phyloP scores from a whole-genome alignment of 2,329 filamentous ascomycete species.

The Aspergillus udagawae region DNA sequence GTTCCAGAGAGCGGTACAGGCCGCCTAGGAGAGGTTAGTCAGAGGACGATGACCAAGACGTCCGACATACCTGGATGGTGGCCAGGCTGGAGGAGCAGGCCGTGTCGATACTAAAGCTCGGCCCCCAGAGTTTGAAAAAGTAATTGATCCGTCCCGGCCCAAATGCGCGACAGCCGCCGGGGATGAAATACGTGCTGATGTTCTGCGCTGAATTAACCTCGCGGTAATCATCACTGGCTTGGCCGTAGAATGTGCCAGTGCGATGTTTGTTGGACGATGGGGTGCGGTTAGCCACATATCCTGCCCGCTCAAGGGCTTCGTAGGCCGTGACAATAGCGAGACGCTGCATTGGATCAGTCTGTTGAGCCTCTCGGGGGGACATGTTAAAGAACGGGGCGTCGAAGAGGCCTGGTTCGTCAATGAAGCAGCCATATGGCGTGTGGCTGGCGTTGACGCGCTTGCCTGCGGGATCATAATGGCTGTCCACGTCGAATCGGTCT shows the following conservation, averaged over 20 bases:
- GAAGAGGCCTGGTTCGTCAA: slow-evolving; percentile 34
- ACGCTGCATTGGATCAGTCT: slow-evolving; percentile 1
- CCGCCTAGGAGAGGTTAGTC: slow-evolving; percentile 31
- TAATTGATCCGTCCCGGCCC: slow-evolving; percentile 66
- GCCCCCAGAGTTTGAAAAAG: slow-evolving; percentile 70
- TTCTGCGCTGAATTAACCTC: slow-evolving; percentile 68
- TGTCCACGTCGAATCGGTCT: slow-evolving; percentile 31
- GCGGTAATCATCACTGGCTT: slow-evolving; percentile 64
- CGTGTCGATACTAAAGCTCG: slow-evolving; percentile 67
- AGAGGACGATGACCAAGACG: no score
- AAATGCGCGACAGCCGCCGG: slow-evolving; percentile 59
- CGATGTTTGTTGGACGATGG: slow-evolving; percentile 59
- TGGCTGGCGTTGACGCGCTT: slow-evolving; percentile 28
- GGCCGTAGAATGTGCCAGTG: slow-evolving; percentile 69
- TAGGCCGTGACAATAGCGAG: slow-evolving; percentile 53
- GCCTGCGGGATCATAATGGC: slow-evolving; percentile 32
- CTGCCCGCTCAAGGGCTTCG: slow-evolving; percentile 65
- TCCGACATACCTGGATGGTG: slow-evolving; percentile 52
- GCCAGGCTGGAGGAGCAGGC: slow-evolving; percentile 71
- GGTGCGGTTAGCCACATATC: slow-evolving; percentile 67
- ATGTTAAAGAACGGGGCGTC: slow-evolving; percentile 40
- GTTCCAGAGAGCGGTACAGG: slow-evolving; percentile 67
- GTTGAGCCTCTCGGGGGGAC: slow-evolving; percentile 62
- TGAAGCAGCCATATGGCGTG: slow-evolving; percentile 32
- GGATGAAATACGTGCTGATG: slow-evolving; percentile 64